Percentiles rank a stretch among this genome's conserved stretches.
Conservation (phyloP, 257 asterid genomes). For the Echium plantagineum region DNA sequence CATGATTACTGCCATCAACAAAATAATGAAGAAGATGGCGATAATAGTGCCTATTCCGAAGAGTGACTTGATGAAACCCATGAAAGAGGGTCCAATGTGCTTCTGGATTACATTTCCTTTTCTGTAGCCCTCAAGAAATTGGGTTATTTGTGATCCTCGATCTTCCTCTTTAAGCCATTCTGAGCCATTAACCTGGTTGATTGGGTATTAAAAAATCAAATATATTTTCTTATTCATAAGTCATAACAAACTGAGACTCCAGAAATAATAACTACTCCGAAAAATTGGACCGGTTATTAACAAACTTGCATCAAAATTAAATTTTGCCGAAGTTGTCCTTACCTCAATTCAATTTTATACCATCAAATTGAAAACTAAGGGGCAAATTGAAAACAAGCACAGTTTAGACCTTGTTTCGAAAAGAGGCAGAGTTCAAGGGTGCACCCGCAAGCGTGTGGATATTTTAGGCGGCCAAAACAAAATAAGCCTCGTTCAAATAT, state of each 20-base stretch:
- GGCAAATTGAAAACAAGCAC: no score
- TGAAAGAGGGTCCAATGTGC: slow-evolving; percentile 36
- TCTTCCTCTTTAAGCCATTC: slow-evolving; percentile 58
- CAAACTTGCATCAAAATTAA: no score
- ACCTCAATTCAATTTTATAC: no score
- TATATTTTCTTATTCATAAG: neutral
- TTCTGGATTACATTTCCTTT: slow-evolving; percentile 57
- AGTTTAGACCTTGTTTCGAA: no score
- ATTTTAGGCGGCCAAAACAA: no score
- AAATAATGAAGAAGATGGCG: slow-evolving; percentile 27
- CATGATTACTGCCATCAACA: slow-evolving; percentile 32
- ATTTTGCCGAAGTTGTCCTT: no score
- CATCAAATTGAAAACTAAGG: no score
- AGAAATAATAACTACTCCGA: no score
- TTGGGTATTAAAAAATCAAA: slow-evolving; percentile 3
- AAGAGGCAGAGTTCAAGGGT: no score
- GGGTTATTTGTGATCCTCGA: slow-evolving; percentile 41
- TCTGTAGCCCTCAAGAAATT: slow-evolving; percentile 59
- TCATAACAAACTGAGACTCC: neutral
- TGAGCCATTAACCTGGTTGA: slow-evolving; percentile 51
- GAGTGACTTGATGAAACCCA: slow-evolving; percentile 42
- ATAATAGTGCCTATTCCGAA: slow-evolving; percentile 27
- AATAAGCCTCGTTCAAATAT: no score
- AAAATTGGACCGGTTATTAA: no score
- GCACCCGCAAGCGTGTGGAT: no score